Evolutionary conservation across 805 yeast genomes (phyloP).

Genomic region (Hyphopichia homilentoma): DNA sequence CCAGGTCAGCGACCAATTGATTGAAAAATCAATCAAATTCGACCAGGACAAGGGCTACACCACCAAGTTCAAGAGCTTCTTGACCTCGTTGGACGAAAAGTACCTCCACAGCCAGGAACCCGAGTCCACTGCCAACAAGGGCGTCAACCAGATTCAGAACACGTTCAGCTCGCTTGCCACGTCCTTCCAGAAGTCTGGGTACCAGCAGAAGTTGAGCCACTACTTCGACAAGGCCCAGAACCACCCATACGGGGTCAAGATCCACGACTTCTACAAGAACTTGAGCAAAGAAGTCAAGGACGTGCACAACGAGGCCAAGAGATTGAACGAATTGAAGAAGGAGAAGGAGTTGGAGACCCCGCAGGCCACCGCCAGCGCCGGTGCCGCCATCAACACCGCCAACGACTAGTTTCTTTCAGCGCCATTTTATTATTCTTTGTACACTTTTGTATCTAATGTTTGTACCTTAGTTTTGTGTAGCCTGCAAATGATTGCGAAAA

Average conservation of each 20-base stretch:
- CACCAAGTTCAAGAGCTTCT: slow-evolving; percentile 51
- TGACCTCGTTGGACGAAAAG: slow-evolving; percentile 53
- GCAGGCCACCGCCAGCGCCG: slow-evolving; percentile 5
- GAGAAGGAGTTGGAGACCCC: slow-evolving; percentile 11
- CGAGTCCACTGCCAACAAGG: slow-evolving; percentile 34
- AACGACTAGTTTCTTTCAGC: no score
- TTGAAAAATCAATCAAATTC: slow-evolving; percentile 56
- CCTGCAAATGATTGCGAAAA: no score
- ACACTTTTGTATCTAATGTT: neutral
- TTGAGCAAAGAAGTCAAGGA: slow-evolving; percentile 54
- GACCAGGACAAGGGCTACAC: slow-evolving; percentile 66
- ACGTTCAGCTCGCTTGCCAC: slow-evolving; percentile 36
- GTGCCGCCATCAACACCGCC: slow-evolving; percentile 6
- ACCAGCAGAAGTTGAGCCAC: slow-evolving; percentile 32
- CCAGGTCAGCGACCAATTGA: slow-evolving; percentile 55
- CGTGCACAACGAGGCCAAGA: slow-evolving; percentile 70
- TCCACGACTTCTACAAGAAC: slow-evolving; percentile 57
- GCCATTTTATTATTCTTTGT: neutral
- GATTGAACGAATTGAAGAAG: slow-evolving; percentile 61
- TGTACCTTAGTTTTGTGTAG: no score
- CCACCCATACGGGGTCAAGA: slow-evolving; percentile 51
- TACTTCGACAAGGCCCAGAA: slow-evolving; percentile 46
- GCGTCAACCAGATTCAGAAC: slow-evolving; percentile 35
- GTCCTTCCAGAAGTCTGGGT: slow-evolving; percentile 28
- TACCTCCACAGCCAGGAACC: slow-evolving; percentile 57